Evolutionary conservation across 345 rosid species (phyloP).

Genomic region (Murraya koenigii): DNA sequence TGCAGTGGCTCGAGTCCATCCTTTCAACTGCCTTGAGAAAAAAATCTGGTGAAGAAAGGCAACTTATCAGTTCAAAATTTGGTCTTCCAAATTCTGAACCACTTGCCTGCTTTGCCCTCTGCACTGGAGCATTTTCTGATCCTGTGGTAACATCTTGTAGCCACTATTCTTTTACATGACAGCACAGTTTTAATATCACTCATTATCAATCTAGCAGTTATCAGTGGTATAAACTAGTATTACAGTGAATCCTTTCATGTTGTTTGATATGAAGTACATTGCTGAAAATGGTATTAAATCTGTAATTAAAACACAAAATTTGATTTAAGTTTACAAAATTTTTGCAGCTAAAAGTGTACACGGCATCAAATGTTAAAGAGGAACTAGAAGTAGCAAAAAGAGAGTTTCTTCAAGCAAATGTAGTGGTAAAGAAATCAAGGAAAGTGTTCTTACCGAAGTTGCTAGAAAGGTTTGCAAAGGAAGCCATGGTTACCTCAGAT

Average conservation of each 20-base stretch:
- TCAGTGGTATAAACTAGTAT: not conserved
- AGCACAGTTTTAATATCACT: not conserved
- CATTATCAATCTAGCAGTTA: not conserved
- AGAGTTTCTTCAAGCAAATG: conserved; percentile 65
- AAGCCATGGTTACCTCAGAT: conserved; percentile 52
- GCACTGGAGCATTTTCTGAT: conserved; percentile 82
- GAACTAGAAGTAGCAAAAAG: conserved; percentile 66
- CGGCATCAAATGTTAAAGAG: conserved; percentile 53
- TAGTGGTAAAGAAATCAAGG: conserved; percentile 54
- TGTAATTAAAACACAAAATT: not conserved
- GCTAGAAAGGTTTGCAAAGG: conserved; percentile 69
- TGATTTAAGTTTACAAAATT: not conserved
- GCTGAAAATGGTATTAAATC: too few species aligned
- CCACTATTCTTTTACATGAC: not conserved
- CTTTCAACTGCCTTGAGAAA: conserved; percentile 74
- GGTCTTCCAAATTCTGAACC: conserved; percentile 56
- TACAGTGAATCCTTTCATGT: not conserved
- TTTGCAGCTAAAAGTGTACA: conserved; percentile 69
- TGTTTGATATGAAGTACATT: not conserved
- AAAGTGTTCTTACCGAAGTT: conserved; percentile 68
- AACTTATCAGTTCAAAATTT: conserved; percentile 50
- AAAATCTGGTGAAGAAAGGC: conserved; percentile 69
- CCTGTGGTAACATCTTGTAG: conserved; percentile 58
- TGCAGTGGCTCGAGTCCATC: conserved; percentile 88
- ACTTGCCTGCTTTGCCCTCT: conserved; percentile 75